These are phyloP conservation scores for Jatropha podagrica DNA, from an alignment of 441 rosid genomes.

Conservation along the genomic window DNA sequence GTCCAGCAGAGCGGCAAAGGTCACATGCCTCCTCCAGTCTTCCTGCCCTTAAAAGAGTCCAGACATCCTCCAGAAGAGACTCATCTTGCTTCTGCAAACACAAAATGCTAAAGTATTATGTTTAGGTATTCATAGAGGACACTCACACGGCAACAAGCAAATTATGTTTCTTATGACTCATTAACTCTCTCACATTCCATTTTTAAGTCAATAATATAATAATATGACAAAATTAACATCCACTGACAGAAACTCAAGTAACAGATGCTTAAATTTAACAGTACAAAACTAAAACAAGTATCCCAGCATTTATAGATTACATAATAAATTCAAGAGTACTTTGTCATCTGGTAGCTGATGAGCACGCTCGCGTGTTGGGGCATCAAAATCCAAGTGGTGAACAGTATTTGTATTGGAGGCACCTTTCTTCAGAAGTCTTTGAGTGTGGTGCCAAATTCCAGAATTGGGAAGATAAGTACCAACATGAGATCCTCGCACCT, in stretches of 20 bases:
- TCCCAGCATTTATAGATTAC: constrained; percentile 11
- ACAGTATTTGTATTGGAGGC: constrained; percentile 53
- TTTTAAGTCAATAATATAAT: background rate
- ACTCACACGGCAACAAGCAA: background rate
- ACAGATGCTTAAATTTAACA: constrained; percentile 7
- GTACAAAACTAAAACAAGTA: constrained; percentile 8
- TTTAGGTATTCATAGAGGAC: constrained; percentile 6
- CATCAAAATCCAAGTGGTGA: constrained; percentile 98
- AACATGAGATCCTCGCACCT: constrained; percentile 94
- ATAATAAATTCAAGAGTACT: constrained; percentile 40
- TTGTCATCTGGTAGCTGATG: constrained; percentile 76
- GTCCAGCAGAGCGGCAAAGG: constrained; percentile 96
- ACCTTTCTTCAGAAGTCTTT: constrained; percentile 74
- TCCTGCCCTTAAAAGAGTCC: constrained; percentile 96
- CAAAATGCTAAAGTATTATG: constrained; percentile 15
- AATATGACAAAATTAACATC: background rate
- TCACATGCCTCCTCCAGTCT: constrained; percentile 88
- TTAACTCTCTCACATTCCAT: background rate
- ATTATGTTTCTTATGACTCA: too few species aligned
- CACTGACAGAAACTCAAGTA: background rate
- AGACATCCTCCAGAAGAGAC: constrained; percentile 92
- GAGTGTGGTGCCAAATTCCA: constrained; percentile 97
- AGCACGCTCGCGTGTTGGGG: constrained; percentile 96
- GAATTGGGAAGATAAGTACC: constrained; percentile 94
- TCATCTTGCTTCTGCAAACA: constrained; percentile 87